These are phyloP conservation scores for Ceratocystis papillata DNA, from an alignment of 2,329 filamentous ascomycete species.

Conservation along the genomic window DNA sequence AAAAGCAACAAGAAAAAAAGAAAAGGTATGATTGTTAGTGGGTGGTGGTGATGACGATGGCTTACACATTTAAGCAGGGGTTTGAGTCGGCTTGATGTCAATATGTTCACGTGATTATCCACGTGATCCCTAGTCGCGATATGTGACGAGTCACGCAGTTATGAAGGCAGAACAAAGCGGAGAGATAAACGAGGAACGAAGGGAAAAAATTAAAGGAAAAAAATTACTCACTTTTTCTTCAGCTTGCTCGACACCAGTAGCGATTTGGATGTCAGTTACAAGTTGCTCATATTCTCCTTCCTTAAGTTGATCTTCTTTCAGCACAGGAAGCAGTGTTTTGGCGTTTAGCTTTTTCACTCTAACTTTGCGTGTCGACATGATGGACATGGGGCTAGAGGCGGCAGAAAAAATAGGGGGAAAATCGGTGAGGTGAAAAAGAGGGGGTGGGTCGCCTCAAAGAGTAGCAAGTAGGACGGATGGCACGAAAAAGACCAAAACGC, in stretches of 20 bases:
- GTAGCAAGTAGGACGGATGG: constrained; percentile 27
- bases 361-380: constrained; percentile 57
- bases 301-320: constrained; percentile 86
- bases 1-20: constrained; percentile 20
- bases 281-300: constrained; percentile 75
- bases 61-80: not conserved
- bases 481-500: constrained; percentile 38
- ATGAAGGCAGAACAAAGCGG: not conserved
- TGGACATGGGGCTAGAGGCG: constrained; percentile 30
- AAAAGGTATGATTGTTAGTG: not conserved
- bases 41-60: not conserved
- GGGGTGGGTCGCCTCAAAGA: constrained; percentile 29
- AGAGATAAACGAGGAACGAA: not conserved
- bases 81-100: constrained; percentile 13
- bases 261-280: constrained; percentile 72
- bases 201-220: constrained; percentile 28
- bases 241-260: constrained; percentile 91
- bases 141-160: constrained; percentile 24
- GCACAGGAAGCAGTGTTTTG: constrained; percentile 76
- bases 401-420: constrained; percentile 26
- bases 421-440: constrained; percentile 30
- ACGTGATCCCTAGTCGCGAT: constrained; percentile 38
- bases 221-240: constrained; percentile 81
- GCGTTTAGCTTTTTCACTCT: constrained; percentile 84
- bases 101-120: constrained; percentile 35